Conservation (phyloP, 371 early-diverging fungal genomes). For the Dichotomocladium elegans region DNA sequence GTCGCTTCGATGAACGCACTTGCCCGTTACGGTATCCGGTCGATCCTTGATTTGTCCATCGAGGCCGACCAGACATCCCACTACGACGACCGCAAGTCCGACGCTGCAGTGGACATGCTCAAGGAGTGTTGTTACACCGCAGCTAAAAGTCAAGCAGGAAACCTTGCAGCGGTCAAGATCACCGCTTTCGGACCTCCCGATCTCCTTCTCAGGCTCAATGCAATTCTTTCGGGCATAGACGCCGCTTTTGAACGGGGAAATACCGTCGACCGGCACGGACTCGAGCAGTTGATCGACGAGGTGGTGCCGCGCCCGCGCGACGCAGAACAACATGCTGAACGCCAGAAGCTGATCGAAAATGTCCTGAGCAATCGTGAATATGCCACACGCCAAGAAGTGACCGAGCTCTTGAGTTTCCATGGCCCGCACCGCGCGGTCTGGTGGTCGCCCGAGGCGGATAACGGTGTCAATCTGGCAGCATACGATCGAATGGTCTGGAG, state of each 20-base stretch:
- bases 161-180: conserved; percentile 81
- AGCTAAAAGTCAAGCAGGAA: conserved; percentile 42
- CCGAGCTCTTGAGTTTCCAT: conserved; percentile 54
- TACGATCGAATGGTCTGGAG: conserved; percentile 66
- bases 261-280: conserved; percentile 5
- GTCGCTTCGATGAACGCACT: conserved; percentile 77
- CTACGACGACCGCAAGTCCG: conserved; percentile 49
- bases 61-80: conserved; percentile 75
- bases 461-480: conserved; percentile 56
- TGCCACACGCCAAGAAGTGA: conserved; percentile 62
- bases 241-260: conserved; percentile 8
- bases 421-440: conserved; percentile 28
- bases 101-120: conserved; percentile 61
- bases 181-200: conserved; percentile 79
- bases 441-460: conserved; percentile 9
- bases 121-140: conserved; percentile 60
- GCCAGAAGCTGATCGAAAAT: conserved; percentile 45
- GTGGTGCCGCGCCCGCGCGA: conserved; percentile 28
- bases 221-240: conserved; percentile 27
- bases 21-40: conserved; percentile 67
- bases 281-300: conserved; percentile 26
- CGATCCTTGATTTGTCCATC: conserved; percentile 85
- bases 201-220: conserved; percentile 65
- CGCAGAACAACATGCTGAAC: conserved; percentile 29
- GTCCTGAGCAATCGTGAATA: conserved; percentile 9